phyloP scores from a whole-genome alignment of 1,139 yeast species.

The Torulaspora pretoriensis region DNA sequence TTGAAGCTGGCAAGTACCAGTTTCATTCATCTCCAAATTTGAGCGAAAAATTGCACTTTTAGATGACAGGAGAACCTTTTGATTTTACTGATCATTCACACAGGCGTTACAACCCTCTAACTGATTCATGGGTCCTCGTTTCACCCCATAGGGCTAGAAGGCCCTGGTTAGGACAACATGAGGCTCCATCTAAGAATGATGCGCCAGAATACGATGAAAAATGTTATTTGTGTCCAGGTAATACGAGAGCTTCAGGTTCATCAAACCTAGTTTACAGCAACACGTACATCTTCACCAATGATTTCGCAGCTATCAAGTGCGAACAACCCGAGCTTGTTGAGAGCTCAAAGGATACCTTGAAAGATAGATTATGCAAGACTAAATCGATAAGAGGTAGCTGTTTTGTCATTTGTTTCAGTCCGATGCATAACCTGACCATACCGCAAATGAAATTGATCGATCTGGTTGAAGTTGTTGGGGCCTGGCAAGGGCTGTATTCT shows the following conservation, averaged over 20 bases:
- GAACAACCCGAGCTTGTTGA: constrained; percentile 49
- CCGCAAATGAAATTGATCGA: constrained; percentile 54
- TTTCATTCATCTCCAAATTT: too few relatives aligned
- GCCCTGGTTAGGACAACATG: constrained; percentile 80
- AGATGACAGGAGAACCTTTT: constrained; percentile 27
- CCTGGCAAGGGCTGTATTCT: constrained; percentile 57
- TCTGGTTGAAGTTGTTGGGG: constrained; percentile 47
- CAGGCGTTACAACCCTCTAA: constrained; percentile 63
- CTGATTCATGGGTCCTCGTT: constrained; percentile 60
- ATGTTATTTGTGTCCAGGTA: constrained; percentile 74
- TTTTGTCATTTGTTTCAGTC: constrained; percentile 68
- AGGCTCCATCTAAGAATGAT: constrained; percentile 43
- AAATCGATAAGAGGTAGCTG: constrained; percentile 66
- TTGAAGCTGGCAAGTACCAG: too few relatives aligned
- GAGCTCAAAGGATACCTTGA: constrained; percentile 32
- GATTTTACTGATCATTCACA: constrained; percentile 59
- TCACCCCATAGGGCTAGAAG: constrained; percentile 77
- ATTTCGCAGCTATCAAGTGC: constrained; percentile 63
- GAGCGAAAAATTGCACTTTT: too few relatives aligned
- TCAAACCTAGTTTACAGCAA: constrained; percentile 53
- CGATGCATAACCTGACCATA: constrained; percentile 64
- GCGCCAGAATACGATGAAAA: constrained; percentile 58
- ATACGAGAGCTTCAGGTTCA: constrained; percentile 60
- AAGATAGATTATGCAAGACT: constrained; percentile 48
- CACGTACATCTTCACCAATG: constrained; percentile 63